A percentile compares a stretch with the other conserved stretches of the same genome.
Evolutionary conservation across 495 filamentous ascomycete genomes (phyloP).

Genomic region (Rhizodiscina lignyota): DNA sequence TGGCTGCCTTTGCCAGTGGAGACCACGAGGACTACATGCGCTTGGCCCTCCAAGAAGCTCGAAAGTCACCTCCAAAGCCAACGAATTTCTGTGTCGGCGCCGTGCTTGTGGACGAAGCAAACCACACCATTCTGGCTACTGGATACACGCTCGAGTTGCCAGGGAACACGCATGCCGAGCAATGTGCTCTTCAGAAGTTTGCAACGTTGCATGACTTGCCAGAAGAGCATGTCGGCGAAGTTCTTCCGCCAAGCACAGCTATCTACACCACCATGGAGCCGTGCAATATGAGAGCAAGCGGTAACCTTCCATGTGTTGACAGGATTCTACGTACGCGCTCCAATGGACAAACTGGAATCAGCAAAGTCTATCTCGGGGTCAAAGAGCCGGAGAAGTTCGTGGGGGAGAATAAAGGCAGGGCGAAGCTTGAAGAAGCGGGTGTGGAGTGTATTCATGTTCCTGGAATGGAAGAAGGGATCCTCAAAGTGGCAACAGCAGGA

Average conservation of each 20-base stretch:
- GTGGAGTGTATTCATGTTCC: conserved; percentile 51
- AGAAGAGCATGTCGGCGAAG: conserved; percentile 37
- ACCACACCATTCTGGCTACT: conserved; percentile 53
- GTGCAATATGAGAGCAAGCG: conserved; percentile 64
- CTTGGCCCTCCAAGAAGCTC: conserved; percentile 55
- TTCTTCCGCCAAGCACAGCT: conserved; percentile 37
- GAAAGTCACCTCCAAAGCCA: conserved; percentile 62
- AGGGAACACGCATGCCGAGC: conserved; percentile 93
- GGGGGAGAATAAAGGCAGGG: conserved; percentile 55
- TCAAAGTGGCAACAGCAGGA: conserved; percentile 65
- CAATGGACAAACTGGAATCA: conserved; percentile 31
- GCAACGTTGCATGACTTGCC: conserved; percentile 29
- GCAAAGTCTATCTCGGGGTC: conserved; percentile 73
- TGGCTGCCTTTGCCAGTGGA: too few species aligned
- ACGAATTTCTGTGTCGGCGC: conserved; percentile 93
- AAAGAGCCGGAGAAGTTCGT: conserved; percentile 84
- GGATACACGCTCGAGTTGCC: conserved; percentile 83
- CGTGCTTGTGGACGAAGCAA: conserved; percentile 38
- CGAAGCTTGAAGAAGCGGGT: conserved; percentile 53
- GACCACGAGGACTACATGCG: conserved; percentile 38
- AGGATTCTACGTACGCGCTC: conserved; percentile 47
- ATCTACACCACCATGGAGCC: conserved; percentile 95
- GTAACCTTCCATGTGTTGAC: conserved; percentile 69
- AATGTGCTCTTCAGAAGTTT: conserved; percentile 73
- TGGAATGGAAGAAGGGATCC: conserved; percentile 69